Percentiles rank a stretch among this genome's conserved stretches.
Conservation (phyloP, 352 stramenopile species). For the Phytophthora palmivora region DNA sequence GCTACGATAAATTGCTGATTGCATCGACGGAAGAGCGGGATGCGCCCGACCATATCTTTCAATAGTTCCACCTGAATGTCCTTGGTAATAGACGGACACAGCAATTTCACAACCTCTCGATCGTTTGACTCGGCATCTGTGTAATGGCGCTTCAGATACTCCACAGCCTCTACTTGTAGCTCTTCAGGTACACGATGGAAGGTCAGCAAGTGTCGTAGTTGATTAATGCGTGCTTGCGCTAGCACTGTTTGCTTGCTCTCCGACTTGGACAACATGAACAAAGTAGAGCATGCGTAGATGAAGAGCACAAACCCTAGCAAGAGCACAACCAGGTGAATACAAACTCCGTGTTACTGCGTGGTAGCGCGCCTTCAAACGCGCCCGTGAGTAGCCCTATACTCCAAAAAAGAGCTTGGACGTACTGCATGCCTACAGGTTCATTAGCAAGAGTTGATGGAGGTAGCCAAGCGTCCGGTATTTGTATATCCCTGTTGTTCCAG, state of each 20-base stretch:
- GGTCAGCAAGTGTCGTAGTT: conserved; percentile 67
- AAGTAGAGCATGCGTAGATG: conserved; percentile 63
- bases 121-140: conserved; percentile 75
- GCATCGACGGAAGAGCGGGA: conserved; percentile 72
- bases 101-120: conserved; percentile 60
- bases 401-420: conserved; percentile 57
- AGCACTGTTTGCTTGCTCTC: conserved; percentile 53
- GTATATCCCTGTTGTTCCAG: conserved; percentile 3
- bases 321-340: conserved; percentile 56
- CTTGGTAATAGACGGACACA: conserved; percentile 79
- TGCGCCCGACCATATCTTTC: conserved; percentile 59
- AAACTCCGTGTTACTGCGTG: conserved; percentile 43
- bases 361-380: conserved; percentile 57
- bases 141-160: conserved; percentile 74
- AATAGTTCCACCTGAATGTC: conserved; percentile 79
- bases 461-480: conserved; percentile 27
- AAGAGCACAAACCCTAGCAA: conserved; percentile 67
- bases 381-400: conserved; percentile 66
- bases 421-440: conserved; percentile 26
- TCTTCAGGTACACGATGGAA: conserved; percentile 69
- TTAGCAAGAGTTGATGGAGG: conserved; percentile 15
- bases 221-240: conserved; percentile 65
- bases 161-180: conserved; percentile 57
- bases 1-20: conserved; percentile 68
- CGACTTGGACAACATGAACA: conserved; percentile 79